Evolutionary conservation across 139 green algal species (phyloP).

Genomic region (Chlamydomonas sp.): DNA sequence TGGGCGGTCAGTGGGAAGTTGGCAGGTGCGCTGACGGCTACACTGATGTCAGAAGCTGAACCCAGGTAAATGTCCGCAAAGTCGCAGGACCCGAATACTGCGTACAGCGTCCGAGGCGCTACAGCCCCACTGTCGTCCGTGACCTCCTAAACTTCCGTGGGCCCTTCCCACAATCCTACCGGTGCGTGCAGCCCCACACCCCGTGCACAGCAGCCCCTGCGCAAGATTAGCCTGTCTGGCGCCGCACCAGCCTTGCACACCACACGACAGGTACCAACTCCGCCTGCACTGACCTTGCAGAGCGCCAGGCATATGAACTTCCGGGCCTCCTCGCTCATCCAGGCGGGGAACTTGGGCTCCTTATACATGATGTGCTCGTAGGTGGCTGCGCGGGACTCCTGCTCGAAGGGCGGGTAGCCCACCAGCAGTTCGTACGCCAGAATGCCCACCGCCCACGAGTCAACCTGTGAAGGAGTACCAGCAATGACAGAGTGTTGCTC

Average conservation of each 20-base stretch:
- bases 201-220: too few relatives aligned
- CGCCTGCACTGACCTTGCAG: slow-evolving; percentile 61
- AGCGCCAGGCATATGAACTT: slow-evolving; percentile 68
- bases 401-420: slow-evolving; percentile 68
- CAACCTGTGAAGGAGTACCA: slow-evolving; percentile 40
- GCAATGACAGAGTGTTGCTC: too few relatives aligned
- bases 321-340: slow-evolving; percentile 53
- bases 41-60: not conserved
- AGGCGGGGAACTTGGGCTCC: slow-evolving; percentile 51
- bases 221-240: too few relatives aligned
- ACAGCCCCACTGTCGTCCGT: not conserved
- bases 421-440: slow-evolving; percentile 68
- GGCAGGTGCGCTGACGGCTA: not conserved
- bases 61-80: not conserved
- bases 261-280: not conserved
- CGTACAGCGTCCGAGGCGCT: not conserved
- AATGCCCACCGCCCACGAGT: slow-evolving; percentile 65
- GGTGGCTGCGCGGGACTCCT: slow-evolving; percentile 62
- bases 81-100: not conserved
- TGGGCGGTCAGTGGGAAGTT: not conserved
- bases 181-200: not conserved
- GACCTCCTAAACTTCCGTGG: not conserved
- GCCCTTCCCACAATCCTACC: not conserved
- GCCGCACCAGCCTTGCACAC: not conserved
- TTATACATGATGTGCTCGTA: slow-evolving; percentile 81